Conservation (phyloP, 2,329 filamentous ascomycete genomes). For the Ustilaginoidea virens region DNA sequence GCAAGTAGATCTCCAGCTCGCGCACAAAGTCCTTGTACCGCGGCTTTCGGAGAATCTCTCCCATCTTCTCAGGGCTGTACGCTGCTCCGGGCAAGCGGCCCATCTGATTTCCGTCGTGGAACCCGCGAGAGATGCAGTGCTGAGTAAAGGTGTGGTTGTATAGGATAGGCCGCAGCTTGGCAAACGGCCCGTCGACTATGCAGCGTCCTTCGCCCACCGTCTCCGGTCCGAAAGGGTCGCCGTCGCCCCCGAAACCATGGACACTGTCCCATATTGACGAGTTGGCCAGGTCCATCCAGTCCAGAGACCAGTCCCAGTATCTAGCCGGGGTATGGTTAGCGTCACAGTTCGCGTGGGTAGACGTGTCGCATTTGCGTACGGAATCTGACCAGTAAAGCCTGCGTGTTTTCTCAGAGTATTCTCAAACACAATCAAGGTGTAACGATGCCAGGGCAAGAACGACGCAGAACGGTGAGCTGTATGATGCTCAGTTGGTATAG, state of each 20-base stretch:
- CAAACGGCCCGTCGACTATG: slow-evolving; percentile 6
- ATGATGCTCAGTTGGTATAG: too few relatives aligned
- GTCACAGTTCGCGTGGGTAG: too few relatives aligned
- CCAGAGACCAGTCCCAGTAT: slow-evolving; percentile 7
- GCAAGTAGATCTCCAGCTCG: slow-evolving; percentile 4
- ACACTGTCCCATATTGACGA: slow-evolving; percentile 7
- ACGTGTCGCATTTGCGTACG: too few relatives aligned
- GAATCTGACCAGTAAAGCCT: too few relatives aligned
- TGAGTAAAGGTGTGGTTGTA: slow-evolving; percentile 5
- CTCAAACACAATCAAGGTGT: too few relatives aligned
- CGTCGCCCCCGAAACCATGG: slow-evolving; percentile 7
- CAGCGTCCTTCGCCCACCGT: slow-evolving; percentile 6
- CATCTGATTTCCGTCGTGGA: slow-evolving; percentile 1
- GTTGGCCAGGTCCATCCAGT: slow-evolving; percentile 7
- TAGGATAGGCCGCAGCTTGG: slow-evolving; percentile 6
- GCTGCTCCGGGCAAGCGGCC: slow-evolving; percentile 2
- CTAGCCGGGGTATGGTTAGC: slow-evolving; percentile 2
- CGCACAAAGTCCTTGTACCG: slow-evolving; percentile 1
- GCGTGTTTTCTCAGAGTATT: too few relatives aligned
- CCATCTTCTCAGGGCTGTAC: slow-evolving; percentile 3
- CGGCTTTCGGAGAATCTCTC: slow-evolving; percentile 1
- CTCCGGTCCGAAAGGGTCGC: slow-evolving; percentile 2
- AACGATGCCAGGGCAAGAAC: too few relatives aligned
- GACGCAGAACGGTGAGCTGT: too few relatives aligned
- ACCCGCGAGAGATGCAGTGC: slow-evolving; percentile 5